Conservation (phyloP, 768 basidiomycete genomes). For the Lactarius pseudohatsudake region DNA sequence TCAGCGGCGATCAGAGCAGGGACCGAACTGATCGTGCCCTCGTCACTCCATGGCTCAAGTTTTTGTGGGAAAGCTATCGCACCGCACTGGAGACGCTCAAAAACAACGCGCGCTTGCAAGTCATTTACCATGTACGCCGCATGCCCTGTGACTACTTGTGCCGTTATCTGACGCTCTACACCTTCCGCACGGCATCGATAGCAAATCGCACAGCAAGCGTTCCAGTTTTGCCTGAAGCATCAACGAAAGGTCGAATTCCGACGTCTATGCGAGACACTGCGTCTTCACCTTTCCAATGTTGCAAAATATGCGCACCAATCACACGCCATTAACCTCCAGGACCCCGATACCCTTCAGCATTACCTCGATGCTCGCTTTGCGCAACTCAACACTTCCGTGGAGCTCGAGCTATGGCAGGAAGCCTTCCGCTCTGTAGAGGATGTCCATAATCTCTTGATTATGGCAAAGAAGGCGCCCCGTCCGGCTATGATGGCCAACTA, state of each 20-base stretch:
- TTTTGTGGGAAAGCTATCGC: slow-evolving; percentile 98
- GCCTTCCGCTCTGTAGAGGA: slow-evolving; percentile 98
- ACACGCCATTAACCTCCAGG: slow-evolving; percentile 93
- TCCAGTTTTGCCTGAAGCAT: slow-evolving; percentile 94
- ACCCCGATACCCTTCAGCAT: slow-evolving; percentile 91
- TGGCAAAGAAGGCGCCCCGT: slow-evolving; percentile 90
- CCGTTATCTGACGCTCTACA: slow-evolving; percentile 6
- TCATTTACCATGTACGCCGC: slow-evolving; percentile 81
- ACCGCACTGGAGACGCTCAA: slow-evolving; percentile 94
- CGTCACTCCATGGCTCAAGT: slow-evolving; percentile 97
- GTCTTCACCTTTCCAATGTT: slow-evolving; percentile 91
- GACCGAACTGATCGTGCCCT: slow-evolving; percentile 93
- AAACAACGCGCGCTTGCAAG: slow-evolving; percentile 90
- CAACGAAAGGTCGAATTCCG: slow-evolving; percentile 96
- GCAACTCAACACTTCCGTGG: slow-evolving; percentile 94
- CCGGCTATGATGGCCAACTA: slow-evolving; percentile 98
- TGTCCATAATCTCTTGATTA: slow-evolving; percentile 90
- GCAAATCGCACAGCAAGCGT: slow-evolving; percentile 96
- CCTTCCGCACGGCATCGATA: slow-evolving; percentile 34
- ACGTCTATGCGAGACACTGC: slow-evolving; percentile 92
- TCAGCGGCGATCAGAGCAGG: slow-evolving; percentile 87
- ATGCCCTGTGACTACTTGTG: neutral
- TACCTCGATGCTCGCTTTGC: slow-evolving; percentile 97
- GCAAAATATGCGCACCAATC: slow-evolving; percentile 94
- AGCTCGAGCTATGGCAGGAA: slow-evolving; percentile 98